These are phyloP conservation scores for Lactarius deliciosus DNA, from an alignment of 768 basidiomycete species.

Conservation along the genomic window DNA sequence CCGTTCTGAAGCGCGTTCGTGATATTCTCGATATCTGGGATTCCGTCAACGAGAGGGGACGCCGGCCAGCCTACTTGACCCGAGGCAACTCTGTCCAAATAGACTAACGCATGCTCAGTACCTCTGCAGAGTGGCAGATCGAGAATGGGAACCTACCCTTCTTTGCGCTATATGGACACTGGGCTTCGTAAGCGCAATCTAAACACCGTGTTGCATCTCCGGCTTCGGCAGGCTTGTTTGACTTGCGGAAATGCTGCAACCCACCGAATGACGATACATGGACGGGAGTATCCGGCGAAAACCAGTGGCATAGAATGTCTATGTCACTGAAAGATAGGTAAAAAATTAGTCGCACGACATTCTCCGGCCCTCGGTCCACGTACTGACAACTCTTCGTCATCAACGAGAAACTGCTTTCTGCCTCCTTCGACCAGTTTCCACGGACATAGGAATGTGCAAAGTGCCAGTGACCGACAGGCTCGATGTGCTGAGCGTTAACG, in stretches of 20 bases:
- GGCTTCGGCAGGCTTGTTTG: conserved; percentile 65
- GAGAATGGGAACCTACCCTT: conserved; percentile 50
- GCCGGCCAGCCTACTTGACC: conserved; percentile 65
- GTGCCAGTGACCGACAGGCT: conserved; percentile 85
- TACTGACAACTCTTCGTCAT: conserved; percentile 93
- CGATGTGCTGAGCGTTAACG: conserved; percentile 80
- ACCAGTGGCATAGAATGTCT: conserved; percentile 78
- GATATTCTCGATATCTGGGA: conserved; percentile 86
- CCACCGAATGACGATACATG: conserved; percentile 87
- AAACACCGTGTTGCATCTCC: conserved; percentile 70
- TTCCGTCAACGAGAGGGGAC: conserved; percentile 66
- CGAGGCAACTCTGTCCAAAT: conserved; percentile 67
- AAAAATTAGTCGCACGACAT: conserved; percentile 5
- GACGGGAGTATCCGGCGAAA: conserved; percentile 60
- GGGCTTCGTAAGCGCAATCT: conserved; percentile 67
- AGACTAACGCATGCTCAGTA: conserved; percentile 49
- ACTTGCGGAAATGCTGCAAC: conserved; percentile 75
- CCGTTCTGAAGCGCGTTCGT: conserved; percentile 65
- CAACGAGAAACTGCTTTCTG: conserved; percentile 71
- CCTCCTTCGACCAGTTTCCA: conserved; percentile 74
- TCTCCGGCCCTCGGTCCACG: conserved; percentile 31
- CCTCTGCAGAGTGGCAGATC: background rate
- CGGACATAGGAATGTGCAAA: conserved; percentile 90
- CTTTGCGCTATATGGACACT: conserved; percentile 87
- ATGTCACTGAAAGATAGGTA: conserved; percentile 58